phyloP scores from a whole-genome alignment of 169 alveolate species.

The Plasmodium gaboni region DNA sequence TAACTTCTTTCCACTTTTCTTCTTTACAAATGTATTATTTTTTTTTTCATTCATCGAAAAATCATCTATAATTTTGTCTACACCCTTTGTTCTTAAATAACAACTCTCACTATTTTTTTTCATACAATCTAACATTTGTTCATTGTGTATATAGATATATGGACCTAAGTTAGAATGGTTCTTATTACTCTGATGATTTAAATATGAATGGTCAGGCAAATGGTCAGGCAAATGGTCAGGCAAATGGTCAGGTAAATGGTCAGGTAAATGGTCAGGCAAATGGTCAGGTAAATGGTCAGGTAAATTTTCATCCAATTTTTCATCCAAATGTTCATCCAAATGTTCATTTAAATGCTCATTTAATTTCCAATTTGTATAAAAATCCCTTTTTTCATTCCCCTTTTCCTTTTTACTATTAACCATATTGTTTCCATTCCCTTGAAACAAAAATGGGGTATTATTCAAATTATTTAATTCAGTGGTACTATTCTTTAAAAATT shows the following conservation, averaged over 20 bases:
- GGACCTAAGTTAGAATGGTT: too few relatives aligned
- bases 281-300: too few relatives aligned
- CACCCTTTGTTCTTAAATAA: neutral
- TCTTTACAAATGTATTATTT: conserved; percentile 1
- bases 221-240: too few relatives aligned
- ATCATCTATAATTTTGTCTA: neutral
- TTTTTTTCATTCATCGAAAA: conserved; percentile 8
- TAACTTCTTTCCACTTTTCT: conserved; percentile 27
- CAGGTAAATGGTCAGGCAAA: too few relatives aligned
- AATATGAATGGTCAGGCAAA: too few relatives aligned
- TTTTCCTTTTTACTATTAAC: neutral
- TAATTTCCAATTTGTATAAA: neutral
- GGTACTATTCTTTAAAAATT: neutral
- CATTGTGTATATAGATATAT: too few relatives aligned
- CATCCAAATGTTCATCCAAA: too few relatives aligned
- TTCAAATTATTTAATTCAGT: neutral
- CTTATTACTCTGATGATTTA: too few relatives aligned
- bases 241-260: too few relatives aligned
- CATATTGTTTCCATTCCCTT: neutral
- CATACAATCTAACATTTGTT: too few relatives aligned
- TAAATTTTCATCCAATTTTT: too few relatives aligned
- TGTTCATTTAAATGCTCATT: too few relatives aligned
- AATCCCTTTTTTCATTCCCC: neutral
- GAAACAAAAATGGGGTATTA: neutral
- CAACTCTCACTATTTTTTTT: neutral